phyloP scores from a whole-genome alignment of 768 basidiomycete species.

The Psilocybe tampanensis region DNA sequence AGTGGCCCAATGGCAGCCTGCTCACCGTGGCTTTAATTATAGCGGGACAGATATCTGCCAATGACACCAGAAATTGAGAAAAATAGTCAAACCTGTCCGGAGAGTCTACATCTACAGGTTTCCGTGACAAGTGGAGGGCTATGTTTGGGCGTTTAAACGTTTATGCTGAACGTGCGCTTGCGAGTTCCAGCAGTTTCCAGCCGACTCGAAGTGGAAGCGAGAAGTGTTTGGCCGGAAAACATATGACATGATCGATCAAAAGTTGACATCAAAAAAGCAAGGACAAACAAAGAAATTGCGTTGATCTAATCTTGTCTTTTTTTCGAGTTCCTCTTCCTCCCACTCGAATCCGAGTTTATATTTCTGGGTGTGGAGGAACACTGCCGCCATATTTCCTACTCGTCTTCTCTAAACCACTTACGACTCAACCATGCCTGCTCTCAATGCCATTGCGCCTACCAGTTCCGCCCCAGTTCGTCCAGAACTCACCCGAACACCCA shows the following conservation, averaged over 20 bases:
- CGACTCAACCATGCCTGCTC: conserved; percentile 18
- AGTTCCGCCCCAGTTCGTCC: conserved; percentile 45
- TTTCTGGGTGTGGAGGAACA: conserved; percentile 54
- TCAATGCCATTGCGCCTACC: conserved; percentile 21
- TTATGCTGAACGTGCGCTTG: neutral
- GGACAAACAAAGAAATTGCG: conserved; percentile 38
- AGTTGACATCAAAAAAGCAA: conserved; percentile 17
- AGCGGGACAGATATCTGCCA: too few species aligned
- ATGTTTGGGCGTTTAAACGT: neutral
- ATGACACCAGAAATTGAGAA: too few species aligned
- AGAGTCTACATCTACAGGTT: neutral
- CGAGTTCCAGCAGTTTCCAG: too few species aligned
- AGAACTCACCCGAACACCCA: too few species aligned
- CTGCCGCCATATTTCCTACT: conserved; percentile 14
- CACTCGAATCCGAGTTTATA: conserved; percentile 40
- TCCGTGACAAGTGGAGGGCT: neutral
- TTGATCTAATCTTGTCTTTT: conserved; percentile 35
- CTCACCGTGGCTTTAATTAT: too few species aligned
- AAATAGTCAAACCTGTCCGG: too few species aligned
- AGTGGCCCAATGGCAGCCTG: too few species aligned
- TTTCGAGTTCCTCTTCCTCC: conserved; percentile 55
- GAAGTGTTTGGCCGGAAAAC: too few species aligned
- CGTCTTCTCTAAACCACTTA: conserved; percentile 8
- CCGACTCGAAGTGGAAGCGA: too few species aligned
- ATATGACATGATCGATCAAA: conserved; percentile 5